Conservation (phyloP, 345 rosid genomes). For the Linum usitatissimum region DNA sequence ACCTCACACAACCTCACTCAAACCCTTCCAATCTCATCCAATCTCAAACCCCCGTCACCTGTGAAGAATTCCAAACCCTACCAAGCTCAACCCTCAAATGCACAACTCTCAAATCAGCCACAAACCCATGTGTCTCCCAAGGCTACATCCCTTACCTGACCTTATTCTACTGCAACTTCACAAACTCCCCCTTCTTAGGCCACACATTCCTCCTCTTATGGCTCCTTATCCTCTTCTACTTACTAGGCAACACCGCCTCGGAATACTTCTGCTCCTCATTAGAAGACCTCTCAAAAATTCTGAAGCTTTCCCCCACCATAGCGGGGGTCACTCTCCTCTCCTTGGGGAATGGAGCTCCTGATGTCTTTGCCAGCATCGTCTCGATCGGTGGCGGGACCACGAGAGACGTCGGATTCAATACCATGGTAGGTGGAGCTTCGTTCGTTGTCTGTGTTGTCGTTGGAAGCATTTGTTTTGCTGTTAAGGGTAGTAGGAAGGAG, state of each 20-base stretch:
- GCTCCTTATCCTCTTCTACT: slow-evolving; percentile 69
- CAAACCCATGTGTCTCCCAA: slow-evolving; percentile 41
- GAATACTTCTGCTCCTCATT: slow-evolving; percentile 83
- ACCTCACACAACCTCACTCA: background rate
- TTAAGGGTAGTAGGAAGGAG: slow-evolving; percentile 19
- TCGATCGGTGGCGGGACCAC: slow-evolving; percentile 50
- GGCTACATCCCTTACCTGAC: slow-evolving; percentile 63
- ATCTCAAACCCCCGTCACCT: background rate
- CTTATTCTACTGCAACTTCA: slow-evolving; percentile 60
- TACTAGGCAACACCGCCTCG: slow-evolving; percentile 81
- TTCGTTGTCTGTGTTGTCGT: slow-evolving; percentile 78
- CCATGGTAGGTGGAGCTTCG: slow-evolving; percentile 64
- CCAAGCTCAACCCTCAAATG: background rate
- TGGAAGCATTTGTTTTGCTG: slow-evolving; percentile 45
- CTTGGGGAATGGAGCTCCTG: slow-evolving; percentile 88
- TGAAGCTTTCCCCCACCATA: slow-evolving; percentile 72
- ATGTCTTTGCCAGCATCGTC: slow-evolving; percentile 65
- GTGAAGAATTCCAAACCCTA: background rate
- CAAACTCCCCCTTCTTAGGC: slow-evolving; percentile 40
- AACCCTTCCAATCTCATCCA: background rate
- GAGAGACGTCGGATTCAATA: slow-evolving; percentile 49
- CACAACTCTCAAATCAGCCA: slow-evolving; percentile 8
- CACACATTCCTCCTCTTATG: slow-evolving; percentile 40
- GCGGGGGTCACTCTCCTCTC: slow-evolving; percentile 90
- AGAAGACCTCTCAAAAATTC: slow-evolving; percentile 47